phyloP scores from a whole-genome alignment of 148 eudicot species.

The Amaranthus hypochondriacus region DNA sequence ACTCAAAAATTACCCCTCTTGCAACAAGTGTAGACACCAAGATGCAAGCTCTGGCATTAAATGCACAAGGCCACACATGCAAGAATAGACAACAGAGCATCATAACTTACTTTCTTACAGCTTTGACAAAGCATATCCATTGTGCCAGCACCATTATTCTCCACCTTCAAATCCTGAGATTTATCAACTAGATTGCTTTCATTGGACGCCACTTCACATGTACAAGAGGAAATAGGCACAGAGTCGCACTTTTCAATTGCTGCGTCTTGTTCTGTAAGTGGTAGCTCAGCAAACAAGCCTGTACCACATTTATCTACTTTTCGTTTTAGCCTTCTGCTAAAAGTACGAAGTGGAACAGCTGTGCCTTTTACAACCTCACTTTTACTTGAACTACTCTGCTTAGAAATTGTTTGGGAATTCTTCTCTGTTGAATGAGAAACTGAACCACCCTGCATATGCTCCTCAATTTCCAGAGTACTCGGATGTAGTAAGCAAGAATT shows the following conservation, averaged over 20 bases:
- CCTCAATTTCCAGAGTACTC: constrained; percentile 17
- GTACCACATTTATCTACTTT: constrained; percentile 25
- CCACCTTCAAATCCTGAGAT: constrained; percentile 12
- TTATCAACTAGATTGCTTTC: constrained; percentile 12
- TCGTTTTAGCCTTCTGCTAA: constrained; percentile 43
- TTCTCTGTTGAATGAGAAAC: constrained; percentile 24
- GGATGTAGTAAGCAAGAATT: constrained; percentile 25
- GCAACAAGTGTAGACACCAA: background rate
- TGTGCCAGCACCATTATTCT: background rate
- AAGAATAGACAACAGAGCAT: constrained; percentile 10
- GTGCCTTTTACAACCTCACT: constrained; percentile 21
- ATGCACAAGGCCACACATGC: background rate
- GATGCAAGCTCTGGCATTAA: background rate
- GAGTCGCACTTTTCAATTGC: constrained; percentile 2
- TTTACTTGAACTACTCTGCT: background rate
- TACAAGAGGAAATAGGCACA: constrained; percentile 4
- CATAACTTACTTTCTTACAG: constrained; percentile 26
- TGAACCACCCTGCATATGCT: constrained; percentile 16
- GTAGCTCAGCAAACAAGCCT: constrained; percentile 8
- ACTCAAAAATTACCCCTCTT: background rate
- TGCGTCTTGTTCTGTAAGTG: constrained; percentile 14
- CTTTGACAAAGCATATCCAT: constrained; percentile 9
- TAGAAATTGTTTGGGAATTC: constrained; percentile 13
- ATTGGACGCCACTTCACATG: constrained; percentile 19
- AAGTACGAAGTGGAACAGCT: constrained; percentile 36